Evolutionary conservation across 1,139 yeast species (phyloP).

Genomic region (Torulaspora globosa): DNA sequence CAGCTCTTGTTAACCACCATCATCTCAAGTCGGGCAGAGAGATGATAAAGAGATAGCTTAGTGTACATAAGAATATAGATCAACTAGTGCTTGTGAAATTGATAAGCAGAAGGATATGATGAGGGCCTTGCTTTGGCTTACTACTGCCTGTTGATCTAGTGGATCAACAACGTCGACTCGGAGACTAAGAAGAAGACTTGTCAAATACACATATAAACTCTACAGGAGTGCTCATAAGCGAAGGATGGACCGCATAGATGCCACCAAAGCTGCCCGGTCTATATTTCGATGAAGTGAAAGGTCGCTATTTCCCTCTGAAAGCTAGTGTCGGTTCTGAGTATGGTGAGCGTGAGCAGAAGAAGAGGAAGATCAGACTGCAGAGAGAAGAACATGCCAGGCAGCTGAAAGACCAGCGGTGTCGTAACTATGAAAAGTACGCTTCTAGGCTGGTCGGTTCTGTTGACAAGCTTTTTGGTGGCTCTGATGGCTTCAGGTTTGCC

Average conservation of each 20-base stretch:
- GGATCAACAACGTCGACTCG: not conserved
- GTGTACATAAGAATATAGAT: too few species aligned
- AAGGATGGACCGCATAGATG: constrained; percentile 1
- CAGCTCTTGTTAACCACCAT: too few species aligned
- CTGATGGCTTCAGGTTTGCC: not conserved
- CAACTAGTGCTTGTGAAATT: too few species aligned
- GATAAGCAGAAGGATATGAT: too few species aligned
- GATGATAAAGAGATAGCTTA: too few species aligned
- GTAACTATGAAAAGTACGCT: constrained; percentile 1
- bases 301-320: constrained; percentile 45
- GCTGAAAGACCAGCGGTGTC: not conserved
- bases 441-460: constrained; percentile 6
- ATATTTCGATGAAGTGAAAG: constrained; percentile 43
- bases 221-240: too few species aligned
- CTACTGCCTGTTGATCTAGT: not conserved
- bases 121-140: too few species aligned
- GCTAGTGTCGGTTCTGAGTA: constrained; percentile 6
- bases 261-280: constrained; percentile 44
- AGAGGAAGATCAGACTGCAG: constrained; percentile 7
- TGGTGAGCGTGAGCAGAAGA: constrained; percentile 15
- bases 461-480: constrained; percentile 6
- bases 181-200: not conserved
- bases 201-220: not conserved
- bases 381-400: constrained; percentile 1
- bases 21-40: too few species aligned